Conservation (phyloP, 345 rosid genomes). For the Melaleuca alternifolia region DNA sequence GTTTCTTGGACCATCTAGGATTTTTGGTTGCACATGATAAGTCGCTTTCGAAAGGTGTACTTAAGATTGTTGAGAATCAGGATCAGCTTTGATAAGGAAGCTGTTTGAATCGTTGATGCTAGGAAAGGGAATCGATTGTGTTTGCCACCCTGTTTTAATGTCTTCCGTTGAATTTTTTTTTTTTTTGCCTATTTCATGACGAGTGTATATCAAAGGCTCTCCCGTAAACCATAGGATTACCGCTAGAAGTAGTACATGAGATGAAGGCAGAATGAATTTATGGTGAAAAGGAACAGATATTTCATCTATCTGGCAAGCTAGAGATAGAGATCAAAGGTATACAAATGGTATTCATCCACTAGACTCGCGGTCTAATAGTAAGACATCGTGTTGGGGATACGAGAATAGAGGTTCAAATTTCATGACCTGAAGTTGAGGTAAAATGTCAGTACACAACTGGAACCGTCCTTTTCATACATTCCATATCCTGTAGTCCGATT, state of each 20-base stretch:
- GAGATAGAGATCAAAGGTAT: background rate
- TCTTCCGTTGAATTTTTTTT: background rate
- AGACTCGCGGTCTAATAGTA: background rate
- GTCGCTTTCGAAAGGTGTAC: background rate
- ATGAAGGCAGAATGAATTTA: background rate
- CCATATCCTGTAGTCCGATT: background rate
- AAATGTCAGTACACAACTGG: background rate
- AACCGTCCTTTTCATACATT: background rate
- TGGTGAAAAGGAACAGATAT: background rate
- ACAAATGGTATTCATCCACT: background rate
- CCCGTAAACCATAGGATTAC: background rate
- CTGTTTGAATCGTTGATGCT: background rate
- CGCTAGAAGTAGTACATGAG: background rate
- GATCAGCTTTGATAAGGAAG: background rate
- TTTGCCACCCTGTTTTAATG: background rate
- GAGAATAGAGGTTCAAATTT: background rate
- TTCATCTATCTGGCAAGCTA: background rate
- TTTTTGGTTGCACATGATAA: background rate
- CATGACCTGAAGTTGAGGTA: background rate
- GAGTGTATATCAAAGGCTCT: background rate
- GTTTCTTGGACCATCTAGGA: background rate
- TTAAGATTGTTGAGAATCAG: background rate
- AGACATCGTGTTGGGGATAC: background rate
- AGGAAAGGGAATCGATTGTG: background rate
- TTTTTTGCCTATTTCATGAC: background rate